Conservation (phyloP, 345 rosid species). For the Pugionium dolabratum region DNA sequence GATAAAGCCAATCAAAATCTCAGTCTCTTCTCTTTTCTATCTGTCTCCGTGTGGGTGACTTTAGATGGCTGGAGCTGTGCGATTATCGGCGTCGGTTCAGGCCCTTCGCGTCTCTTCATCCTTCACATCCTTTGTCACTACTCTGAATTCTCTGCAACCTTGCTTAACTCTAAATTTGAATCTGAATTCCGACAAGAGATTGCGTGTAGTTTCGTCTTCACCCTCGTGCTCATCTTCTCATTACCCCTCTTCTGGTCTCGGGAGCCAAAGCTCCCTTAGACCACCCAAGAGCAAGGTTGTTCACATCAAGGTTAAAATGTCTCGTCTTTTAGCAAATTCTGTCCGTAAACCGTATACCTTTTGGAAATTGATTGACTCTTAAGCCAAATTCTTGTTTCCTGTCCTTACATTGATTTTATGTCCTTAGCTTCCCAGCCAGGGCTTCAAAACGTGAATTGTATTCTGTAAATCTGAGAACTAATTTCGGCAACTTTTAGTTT, state of each 20-base stretch:
- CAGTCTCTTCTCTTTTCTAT: neutral
- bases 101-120: conserved; percentile 51
- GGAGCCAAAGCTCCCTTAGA: conserved; percentile 8
- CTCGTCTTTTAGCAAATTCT: conserved; percentile 4
- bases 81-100: conserved; percentile 43
- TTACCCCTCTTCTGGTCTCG: conserved; percentile 23
- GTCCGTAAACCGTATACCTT: neutral
- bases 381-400: neutral
- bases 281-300: conserved; percentile 29
- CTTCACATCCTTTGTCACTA: conserved; percentile 42
- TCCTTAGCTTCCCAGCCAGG: neutral
- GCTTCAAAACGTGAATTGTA: conserved; percentile 5
- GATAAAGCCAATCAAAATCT: conserved; percentile 9
- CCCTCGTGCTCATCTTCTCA: conserved; percentile 36
- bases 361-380: neutral
- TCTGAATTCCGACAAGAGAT: conserved; percentile 43
- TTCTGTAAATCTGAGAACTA: neutral
- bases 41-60: conserved; percentile 6
- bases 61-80: conserved; percentile 67
- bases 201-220: conserved; percentile 41
- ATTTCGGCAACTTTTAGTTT: neutral
- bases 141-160: conserved; percentile 46
- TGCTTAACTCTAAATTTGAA: conserved; percentile 29
- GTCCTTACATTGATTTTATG: conserved; percentile 8
- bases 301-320: conserved; percentile 35